Base-by-base conservation (phyloP, 768 basidiomycete species). In the Leccinellum rugosiceps region DNA sequence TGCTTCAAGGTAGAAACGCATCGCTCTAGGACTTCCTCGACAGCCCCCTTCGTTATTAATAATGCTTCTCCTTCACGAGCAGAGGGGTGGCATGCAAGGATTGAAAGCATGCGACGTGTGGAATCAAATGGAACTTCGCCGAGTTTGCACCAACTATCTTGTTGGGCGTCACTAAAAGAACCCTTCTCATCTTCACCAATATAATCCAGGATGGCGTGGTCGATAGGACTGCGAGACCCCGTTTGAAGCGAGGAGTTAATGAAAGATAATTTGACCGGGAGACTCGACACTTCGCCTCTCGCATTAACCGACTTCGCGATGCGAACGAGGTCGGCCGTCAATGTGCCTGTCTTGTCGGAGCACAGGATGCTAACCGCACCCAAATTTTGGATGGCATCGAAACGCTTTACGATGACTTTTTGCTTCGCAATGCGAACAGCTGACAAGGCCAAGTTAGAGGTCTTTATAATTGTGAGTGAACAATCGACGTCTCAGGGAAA, bases 311-410 rank as follows among this genome's bases (percentile, higher is more conserved):
- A 72, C 64, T 59, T 72, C 52, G 59, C 76, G 69, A 54, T 73
- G 53, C 80, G 77, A 70, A 73, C 70, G 19, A 63, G 62, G 58
- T 72, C 71, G 38, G 67, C 69, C 9, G 82, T 83, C 30, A 83
- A 66, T 15, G 85, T 87, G 25, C 85, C 85, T 1, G 85, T 87
- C 68, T 86, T 86, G 68, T 87, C 85, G 23, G 82, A 83, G 66
- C 85, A 86, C 52, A 79, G 66, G 50, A 78, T 64, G 53, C 72
- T 74, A 26, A 87, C 83, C 9, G 78, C 82, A 11, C 84, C 82
- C 41, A 87, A 66, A 50, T 80, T 83, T 65, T 87, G 84, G 59
- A 87, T 75, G 14, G 85, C 83, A 60, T 86, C 84, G 59, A 87
- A 77, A 53, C 82, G 78, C 32, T 84, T 77, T 15, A 86, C 83